Conservation (phyloP, 129 eudicot species). For the carrot (Daucus carota) region DH1_v3.0 NC_030382.2:28907501-28908000, state of each 20-base stretch:
- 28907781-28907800: no score
- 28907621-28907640: slow-evolving; percentile 99
- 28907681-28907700: no score
- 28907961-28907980: slow-evolving; percentile 16
- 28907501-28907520: no score
- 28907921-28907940: slow-evolving; percentile 10
- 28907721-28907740: background rate
- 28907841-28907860: background rate
- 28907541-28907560: no score
- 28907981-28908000: background rate
- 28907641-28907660: slow-evolving; percentile 99
- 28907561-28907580: no score
- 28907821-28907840: background rate
- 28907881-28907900: background rate
- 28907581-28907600: no score
- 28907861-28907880: background rate
- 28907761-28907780: no score
- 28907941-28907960: slow-evolving; percentile 1
- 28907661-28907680: no score
- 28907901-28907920: background rate
- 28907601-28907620: slow-evolving; percentile 97
- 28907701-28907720: no score
- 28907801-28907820: background rate
- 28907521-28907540: no score
- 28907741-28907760: no score